phyloP scores from a whole-genome alignment of 306 rosid genomes.

The Ochetophila trinervis region DNA sequence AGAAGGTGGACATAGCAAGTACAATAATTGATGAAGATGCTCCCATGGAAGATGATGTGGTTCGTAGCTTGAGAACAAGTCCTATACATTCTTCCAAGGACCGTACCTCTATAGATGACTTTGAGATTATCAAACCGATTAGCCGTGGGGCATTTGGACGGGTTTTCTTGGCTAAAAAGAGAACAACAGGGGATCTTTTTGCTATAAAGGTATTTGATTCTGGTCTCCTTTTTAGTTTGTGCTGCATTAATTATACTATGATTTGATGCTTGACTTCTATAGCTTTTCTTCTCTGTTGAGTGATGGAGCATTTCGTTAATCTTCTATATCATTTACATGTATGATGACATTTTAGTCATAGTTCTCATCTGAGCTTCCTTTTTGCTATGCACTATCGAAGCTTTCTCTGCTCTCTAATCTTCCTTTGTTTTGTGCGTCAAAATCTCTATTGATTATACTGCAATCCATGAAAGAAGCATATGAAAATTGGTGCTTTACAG shows the following conservation, averaged over 20 bases:
- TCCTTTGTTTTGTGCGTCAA: not conserved
- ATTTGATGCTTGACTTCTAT: not conserved
- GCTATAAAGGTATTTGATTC: slow-evolving; percentile 73
- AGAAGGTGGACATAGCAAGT: slow-evolving; percentile 71
- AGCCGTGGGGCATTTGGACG: slow-evolving; percentile 99
- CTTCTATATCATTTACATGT: not conserved
- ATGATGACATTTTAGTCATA: not conserved
- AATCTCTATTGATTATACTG: not conserved
- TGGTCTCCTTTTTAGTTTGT: not conserved
- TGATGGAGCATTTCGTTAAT: not conserved
- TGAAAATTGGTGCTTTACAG: not conserved
- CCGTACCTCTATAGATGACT: slow-evolving; percentile 92
- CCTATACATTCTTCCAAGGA: slow-evolving; percentile 87
- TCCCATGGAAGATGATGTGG: slow-evolving; percentile 84
- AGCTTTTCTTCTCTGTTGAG: not conserved
- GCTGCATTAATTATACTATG: not conserved
- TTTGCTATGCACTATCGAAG: not conserved
- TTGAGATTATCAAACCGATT: slow-evolving; percentile 93
- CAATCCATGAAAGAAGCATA: not conserved
- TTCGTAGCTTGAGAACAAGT: slow-evolving; percentile 92
- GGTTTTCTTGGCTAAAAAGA: slow-evolving; percentile 96
- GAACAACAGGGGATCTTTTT: slow-evolving; percentile 97
- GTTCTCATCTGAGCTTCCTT: not conserved
- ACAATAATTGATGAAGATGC: slow-evolving; percentile 84
- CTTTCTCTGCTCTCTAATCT: not conserved